Evolutionary conservation across 495 filamentous ascomycete genomes (phyloP).

Genomic region (Neurospora terricola): DNA sequence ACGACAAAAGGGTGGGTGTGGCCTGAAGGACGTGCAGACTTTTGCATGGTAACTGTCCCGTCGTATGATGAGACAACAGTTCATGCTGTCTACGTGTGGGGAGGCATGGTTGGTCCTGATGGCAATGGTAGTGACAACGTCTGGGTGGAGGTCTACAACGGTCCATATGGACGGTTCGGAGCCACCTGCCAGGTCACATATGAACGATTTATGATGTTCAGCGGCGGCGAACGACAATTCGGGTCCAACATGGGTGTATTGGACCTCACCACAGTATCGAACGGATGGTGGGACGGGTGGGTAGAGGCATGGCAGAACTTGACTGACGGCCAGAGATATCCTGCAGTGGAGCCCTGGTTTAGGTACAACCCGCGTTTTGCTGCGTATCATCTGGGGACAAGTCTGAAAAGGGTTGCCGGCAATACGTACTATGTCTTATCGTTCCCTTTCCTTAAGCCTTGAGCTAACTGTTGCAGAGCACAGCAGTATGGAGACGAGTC

Average conservation of each 20-base stretch:
- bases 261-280: not conserved
- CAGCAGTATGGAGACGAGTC: not conserved
- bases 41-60: not conserved
- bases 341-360: not conserved
- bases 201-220: not conserved
- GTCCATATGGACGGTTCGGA: not conserved
- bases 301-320: not conserved
- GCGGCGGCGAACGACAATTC: not conserved
- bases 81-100: not conserved
- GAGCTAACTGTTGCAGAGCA: not conserved
- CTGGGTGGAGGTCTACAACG: not conserved
- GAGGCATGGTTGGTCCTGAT: not conserved
- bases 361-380: not conserved
- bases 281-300: not conserved
- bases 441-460: not conserved
- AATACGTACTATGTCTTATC: not conserved
- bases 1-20: not conserved
- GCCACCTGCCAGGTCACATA: not conserved
- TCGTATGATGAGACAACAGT: not conserved
- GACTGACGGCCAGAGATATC: not conserved
- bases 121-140: not conserved
- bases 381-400: not conserved
- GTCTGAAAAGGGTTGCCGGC: not conserved
- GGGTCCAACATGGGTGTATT: not conserved
- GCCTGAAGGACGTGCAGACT: not conserved